These are phyloP conservation scores for Neoscytalidium dimidiatum DNA, from an alignment of 2,329 filamentous ascomycete species.

Conservation along the genomic window DNA sequence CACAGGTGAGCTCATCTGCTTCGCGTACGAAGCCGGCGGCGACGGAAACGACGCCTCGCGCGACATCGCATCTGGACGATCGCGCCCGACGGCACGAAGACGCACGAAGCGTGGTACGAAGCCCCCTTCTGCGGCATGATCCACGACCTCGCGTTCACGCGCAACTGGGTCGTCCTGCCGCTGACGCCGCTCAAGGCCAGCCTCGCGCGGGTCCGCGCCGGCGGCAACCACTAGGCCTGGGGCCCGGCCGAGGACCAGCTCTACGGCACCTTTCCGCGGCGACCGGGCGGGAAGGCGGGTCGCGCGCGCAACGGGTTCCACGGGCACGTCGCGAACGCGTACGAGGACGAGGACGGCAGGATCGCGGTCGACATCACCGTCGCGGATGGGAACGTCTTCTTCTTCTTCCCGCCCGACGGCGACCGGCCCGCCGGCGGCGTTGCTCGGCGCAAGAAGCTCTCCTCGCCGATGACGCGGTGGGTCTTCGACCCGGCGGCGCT, in stretches of 20 bases:
- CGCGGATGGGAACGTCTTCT: constrained; percentile 46
- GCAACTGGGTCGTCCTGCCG: constrained; percentile 41
- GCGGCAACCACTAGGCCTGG: constrained; percentile 45
- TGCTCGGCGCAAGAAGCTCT: constrained; percentile 44
- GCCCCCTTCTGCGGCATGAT: constrained; percentile 43
- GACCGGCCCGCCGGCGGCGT: constrained; percentile 32
- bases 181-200: constrained; percentile 40
- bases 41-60: constrained; percentile 33
- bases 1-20: constrained; percentile 44
- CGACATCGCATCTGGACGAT: constrained; percentile 44
- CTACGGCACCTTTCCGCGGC: constrained; percentile 56
- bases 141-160: constrained; percentile 42
- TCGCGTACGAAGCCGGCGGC: constrained; percentile 45
- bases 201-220: constrained; percentile 37
- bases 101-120: constrained; percentile 44
- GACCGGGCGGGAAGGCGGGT: constrained; percentile 49
- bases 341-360: constrained; percentile 40
- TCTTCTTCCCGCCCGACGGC: constrained; percentile 44
- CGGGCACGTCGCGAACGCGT: constrained; percentile 46
- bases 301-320: constrained; percentile 34
- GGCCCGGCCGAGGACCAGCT: constrained; percentile 55
- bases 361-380: constrained; percentile 41
- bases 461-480: constrained; percentile 41
- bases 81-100: constrained; percentile 38
- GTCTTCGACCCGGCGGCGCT: constrained; percentile 38